Percentiles rank a stretch among this genome's conserved stretches.
These are phyloP conservation scores for Termitomyces sp. DNA, from an alignment of 768 basidiomycete species.

Conservation along the genomic window DNA sequence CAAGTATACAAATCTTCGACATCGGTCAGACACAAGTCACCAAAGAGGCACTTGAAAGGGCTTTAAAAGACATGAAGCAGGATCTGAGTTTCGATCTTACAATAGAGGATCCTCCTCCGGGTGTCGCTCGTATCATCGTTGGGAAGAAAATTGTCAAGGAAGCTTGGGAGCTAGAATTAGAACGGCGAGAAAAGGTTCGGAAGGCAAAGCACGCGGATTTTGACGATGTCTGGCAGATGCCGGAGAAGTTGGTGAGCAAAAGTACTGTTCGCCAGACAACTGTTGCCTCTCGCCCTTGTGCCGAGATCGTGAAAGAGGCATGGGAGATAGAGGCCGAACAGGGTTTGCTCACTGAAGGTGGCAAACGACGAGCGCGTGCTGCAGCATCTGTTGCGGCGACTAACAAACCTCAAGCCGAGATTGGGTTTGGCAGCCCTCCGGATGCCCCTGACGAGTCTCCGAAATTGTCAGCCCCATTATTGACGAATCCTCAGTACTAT, in stretches of 20 bases:
- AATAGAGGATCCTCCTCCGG: constrained; percentile 45
- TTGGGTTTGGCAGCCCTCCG: constrained; percentile 22
- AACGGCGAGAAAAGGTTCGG: constrained; percentile 42
- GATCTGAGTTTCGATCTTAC: constrained; percentile 50
- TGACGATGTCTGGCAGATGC: constrained; percentile 24
- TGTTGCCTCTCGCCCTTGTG: constrained; percentile 10
- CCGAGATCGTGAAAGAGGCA: constrained; percentile 51
- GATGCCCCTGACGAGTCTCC: constrained; percentile 13
- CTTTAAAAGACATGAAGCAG: constrained; percentile 43
- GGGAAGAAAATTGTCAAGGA: constrained; percentile 72
- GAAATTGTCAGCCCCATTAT: constrained; percentile 26
- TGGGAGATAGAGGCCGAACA: constrained; percentile 81
- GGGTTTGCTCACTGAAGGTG: constrained; percentile 70
- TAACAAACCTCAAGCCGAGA: constrained; percentile 5
- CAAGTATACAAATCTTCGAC: constrained; percentile 51
- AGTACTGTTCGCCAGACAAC: neutral
- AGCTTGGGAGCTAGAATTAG: constrained; percentile 75
- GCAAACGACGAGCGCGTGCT: constrained; percentile 57
- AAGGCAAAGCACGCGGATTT: constrained; percentile 25
- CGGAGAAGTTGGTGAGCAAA: constrained; percentile 1
- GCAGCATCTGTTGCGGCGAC: constrained; percentile 30
- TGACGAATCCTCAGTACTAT: constrained; percentile 58
- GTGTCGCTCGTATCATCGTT: constrained; percentile 49
- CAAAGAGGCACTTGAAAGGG: constrained; percentile 33
- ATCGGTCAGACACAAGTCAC: constrained; percentile 61